Evolutionary conservation across 257 asterid species (phyloP), one percentile per base, ranked within the genome.

Genomic region (Dorcoceras hygrometricum): DNA sequence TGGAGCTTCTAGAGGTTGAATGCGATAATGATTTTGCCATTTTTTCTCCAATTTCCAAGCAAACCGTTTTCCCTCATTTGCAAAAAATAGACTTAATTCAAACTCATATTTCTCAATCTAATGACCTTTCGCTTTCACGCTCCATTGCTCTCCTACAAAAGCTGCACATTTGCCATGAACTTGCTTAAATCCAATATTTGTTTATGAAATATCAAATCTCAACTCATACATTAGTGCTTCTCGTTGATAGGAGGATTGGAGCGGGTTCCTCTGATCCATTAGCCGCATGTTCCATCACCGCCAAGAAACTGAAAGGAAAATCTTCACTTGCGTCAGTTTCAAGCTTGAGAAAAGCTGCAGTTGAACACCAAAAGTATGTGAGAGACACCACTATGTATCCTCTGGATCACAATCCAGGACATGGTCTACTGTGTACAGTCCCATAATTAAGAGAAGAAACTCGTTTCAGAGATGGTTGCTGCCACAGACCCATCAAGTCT

Each of bases 321-420:
- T 27, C 19, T 48, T 65, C 56, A 32, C 61, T 19, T 36, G 51
- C 19, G 8, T 66, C 63, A 20, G 24, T 16, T 8, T 46, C 54
- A 46, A 46, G 75, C 58, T 75, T 77, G 27, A 77, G 95, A 69
- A 74, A 62, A 72, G 87, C 88, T 32, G 87, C 87, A 8, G 39
- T 80, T 39, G 87, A 86, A 72, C 97, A 89, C 79, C 63, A 73
- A 61, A 77, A 73, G 63, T 86, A 89, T 23, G 95, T 87, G 18
- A 76, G 77, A 76, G 89, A 87, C 51, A 62, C 85, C 27, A 77
- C 86, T 12, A 85, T 89, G 92, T 89, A 92, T 78, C 97, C 97
- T 20, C 74, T 89, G 93, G 98, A 89, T 63, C 89, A 87, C 76
- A 71, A 69, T 72, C 95, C 89, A 3, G 89, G 96, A 63, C 95